Percentiles rank a stretch among this genome's conserved stretches.
Conservation (phyloP, 2,329 filamentous ascomycete genomes). For the Fusarium fracticaudum region DNA sequence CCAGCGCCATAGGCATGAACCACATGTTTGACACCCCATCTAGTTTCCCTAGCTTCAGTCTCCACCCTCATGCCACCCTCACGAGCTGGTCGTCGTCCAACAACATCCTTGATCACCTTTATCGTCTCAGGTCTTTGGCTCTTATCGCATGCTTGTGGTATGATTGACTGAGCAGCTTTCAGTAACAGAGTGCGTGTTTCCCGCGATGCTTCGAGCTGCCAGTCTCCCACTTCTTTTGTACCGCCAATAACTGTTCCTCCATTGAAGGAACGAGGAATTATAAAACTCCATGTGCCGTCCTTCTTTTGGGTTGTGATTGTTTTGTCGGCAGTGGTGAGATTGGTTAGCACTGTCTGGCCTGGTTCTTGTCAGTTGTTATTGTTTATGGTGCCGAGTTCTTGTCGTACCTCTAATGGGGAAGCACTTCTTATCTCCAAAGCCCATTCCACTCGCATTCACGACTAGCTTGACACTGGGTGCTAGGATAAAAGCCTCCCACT, state of each 20-base stretch:
- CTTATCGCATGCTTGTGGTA: conserved; percentile 15
- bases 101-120: conserved; percentile 54
- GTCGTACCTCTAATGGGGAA: conserved; percentile 48
- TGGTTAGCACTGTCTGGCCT: conserved; percentile 52
- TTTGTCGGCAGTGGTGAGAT: conserved; percentile 47
- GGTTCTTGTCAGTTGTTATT: background rate
- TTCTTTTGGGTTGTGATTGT: conserved; percentile 68
- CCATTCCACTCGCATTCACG: conserved; percentile 48
- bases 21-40: conserved; percentile 37
- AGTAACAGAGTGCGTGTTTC: conserved; percentile 54
- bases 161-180: conserved; percentile 10
- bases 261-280: conserved; percentile 67
- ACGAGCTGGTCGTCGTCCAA: conserved; percentile 57
- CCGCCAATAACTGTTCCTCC: conserved; percentile 74
- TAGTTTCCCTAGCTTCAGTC: conserved; percentile 24
- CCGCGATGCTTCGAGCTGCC: conserved; percentile 58
- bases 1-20: conserved; percentile 70
- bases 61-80: conserved; percentile 58
- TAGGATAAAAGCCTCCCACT: conserved; percentile 46
- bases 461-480: conserved; percentile 38
- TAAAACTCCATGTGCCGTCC: conserved; percentile 71
- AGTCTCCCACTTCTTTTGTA: conserved; percentile 69
- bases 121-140: conserved; percentile 1
- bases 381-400: rapidly evolving
- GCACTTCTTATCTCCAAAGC: conserved; percentile 46